Evolutionary conservation across 1,284 basidiomycete species (phyloP).

Genomic region (Psilocybe mexicana): DNA sequence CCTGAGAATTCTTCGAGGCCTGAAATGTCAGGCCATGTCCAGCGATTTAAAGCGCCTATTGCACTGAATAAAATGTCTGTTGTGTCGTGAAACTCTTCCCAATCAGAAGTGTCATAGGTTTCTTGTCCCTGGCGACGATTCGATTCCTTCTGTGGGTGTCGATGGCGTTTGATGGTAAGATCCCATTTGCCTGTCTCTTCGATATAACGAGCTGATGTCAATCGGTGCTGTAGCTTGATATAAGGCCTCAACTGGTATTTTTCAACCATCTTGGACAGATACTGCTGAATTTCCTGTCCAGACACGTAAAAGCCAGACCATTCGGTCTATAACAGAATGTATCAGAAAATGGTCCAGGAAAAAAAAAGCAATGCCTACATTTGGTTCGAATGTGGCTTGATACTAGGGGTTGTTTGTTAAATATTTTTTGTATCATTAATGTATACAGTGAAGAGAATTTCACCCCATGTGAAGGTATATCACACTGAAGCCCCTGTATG

Average conservation of each 20-base stretch:
- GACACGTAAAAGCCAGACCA: conserved; percentile 64
- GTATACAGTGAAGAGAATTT: conserved; percentile 16
- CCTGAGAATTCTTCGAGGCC: conserved; percentile 55
- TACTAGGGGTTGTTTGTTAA: conserved; percentile 40
- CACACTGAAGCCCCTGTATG: conserved; percentile 52
- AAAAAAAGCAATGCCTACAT: conserved; percentile 32
- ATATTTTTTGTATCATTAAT: background rate
- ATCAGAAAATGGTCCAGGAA: background rate
- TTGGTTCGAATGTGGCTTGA: conserved; percentile 57
- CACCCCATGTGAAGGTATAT: conserved; percentile 56
- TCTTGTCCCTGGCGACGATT: conserved; percentile 17
- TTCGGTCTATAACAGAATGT: conserved; percentile 38
- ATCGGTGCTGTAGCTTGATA: conserved; percentile 55
- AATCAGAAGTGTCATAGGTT: conserved; percentile 24
- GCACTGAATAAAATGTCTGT: conserved; percentile 56
- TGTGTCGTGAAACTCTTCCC: conserved; percentile 49
- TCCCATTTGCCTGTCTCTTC: conserved; percentile 55
- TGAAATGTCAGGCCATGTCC: conserved; percentile 60
- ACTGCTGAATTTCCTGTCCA: conserved; percentile 55
- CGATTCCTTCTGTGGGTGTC: background rate
- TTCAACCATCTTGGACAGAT: conserved; percentile 54
- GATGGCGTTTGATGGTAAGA: conserved; percentile 43
- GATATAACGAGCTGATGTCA: conserved; percentile 51
- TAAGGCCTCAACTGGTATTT: conserved; percentile 57
- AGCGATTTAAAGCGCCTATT: conserved; percentile 50